Evolutionary conservation across 331 rosid genomes (phyloP), one percentile per base, ranked within the genome.

Genomic region (Saraca asoca): DNA sequence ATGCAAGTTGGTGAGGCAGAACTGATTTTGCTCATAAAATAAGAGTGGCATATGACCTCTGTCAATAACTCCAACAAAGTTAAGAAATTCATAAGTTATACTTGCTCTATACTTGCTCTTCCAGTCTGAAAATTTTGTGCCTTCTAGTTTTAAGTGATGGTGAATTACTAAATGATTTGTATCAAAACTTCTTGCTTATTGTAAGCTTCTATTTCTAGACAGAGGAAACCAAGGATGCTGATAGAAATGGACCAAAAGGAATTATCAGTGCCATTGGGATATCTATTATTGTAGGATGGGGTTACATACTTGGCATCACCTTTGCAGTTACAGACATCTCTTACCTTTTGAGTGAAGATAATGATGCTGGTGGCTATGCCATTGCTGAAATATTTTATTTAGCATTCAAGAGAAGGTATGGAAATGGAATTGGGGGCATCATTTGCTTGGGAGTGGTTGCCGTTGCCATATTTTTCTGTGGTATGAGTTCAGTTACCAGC

Each of bases 401-500:
- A 56, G 91, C 84, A 53, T 93, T 93, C 87, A 88, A 93, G 88
- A 78, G 60, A 55, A 84, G 98, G 80, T 93, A 84, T 73, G 98
- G 98, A 11, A 72, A 50, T 69, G 98, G 98, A 69, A 68, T 76
- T 73, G 98, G 98, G 70, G 98, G 98, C 20, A 88, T 93, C 67
- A 42, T 88, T 65, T 93, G 98, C 86, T 80, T 93, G 74, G 90
- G 83, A 50, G 83, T 90, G 59, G 85, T 93, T 77, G 95, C 89
- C 14, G 77, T 90, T 69, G 96, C 97, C 54, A 90, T 90, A 61
- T 93, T 93, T 71, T 93, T 93, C 80, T 90, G 98, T 73, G 98
- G 98, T 13, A 90, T 93, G 97, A 88, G 98, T 70, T 93, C 98
- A 17, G 82, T 93, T 72, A 93, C 98, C 9, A 88, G 96, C 81